Evolutionary conservation across 176 grass and related monocot species (phyloP).

Genomic region (Triticum urartu): DNA sequence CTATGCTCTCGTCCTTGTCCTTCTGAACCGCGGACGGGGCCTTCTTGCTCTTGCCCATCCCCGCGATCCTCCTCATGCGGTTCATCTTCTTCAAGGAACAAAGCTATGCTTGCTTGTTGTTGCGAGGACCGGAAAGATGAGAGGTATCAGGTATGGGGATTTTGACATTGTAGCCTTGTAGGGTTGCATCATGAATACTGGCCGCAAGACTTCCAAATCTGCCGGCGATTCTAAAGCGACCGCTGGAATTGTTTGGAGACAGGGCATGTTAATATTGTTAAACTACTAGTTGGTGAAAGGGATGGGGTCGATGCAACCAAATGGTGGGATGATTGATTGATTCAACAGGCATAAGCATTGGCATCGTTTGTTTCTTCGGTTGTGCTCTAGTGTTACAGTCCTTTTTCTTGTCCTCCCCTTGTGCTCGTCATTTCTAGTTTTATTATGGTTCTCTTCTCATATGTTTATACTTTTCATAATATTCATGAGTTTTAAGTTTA

Average conservation of each 20-base stretch:
- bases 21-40: conserved; percentile 4
- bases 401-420: background rate
- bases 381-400: conserved; percentile 9
- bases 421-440: background rate
- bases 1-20: conserved; percentile 55
- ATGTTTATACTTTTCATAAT: too few relatives aligned
- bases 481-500: background rate
- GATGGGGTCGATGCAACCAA: conserved; percentile 11
- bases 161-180: background rate
- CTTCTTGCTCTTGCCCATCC: conserved; percentile 31
- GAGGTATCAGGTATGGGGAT: background rate
- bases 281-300: background rate
- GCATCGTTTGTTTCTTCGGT: background rate
- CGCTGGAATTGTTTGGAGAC: background rate
- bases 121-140: background rate
- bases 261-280: background rate
- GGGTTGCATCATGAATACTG: conserved; percentile 17
- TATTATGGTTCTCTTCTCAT: background rate
- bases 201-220: conserved; percentile 30
- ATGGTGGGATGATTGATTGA: conserved; percentile 1
- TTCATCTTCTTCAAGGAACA: conserved; percentile 40
- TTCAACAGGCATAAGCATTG: background rate
- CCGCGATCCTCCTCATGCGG: conserved; percentile 36
- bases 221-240: conserved; percentile 38
- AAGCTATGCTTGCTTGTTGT: background rate